Base-by-base conservation (phyloP, 179 eudicot genomes). In the Drosera spatulata region DNA sequence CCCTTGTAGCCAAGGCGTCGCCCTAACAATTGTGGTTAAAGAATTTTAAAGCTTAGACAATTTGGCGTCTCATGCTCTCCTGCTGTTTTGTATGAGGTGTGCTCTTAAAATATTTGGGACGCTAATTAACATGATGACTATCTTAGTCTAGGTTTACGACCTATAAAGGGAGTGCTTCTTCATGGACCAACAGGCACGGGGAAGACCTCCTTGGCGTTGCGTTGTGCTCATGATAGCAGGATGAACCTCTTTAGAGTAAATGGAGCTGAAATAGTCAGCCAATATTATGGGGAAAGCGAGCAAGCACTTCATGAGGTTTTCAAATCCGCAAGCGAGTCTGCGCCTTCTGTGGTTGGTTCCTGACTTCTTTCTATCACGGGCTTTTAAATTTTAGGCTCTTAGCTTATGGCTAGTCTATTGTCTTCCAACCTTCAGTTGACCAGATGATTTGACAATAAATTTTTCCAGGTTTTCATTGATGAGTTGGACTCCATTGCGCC, bases 401-500 rank as follows among this genome's bases (percentile, higher is more conserved):
- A 10, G 22, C 51, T 11, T 55, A 15, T 47, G 41, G 40, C 61
- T 59, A 22, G n/a, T 39, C 13, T n/a, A 40, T 61, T n/a, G 43
- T 41, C 39, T 38, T 38, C 14, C n/a, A 7, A 39, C 11, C 3
- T 1, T 7, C 4, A 5, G 59, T 39, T 56, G 3, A 8, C 43
- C 10, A 7, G n/a, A n/a, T n/a, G n/a, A 3, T 10, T 41, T 12
- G n/a, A 12, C 7, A 12, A 61, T 41, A 52, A 46, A 39, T 38
- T 46, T 78, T 58, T 15, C n/a, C 56, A 93, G 99, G 80, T 93
- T 39, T 88, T 93, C 72, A 86, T 93, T 59, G 99, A 93, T 70
- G 99, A 88, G 69, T 80, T 93, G 77, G 96, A 93, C 82, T 88
- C 99, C 53, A 86, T 93, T 69, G 98, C 95, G n/a, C 98, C 96